Evolutionary conservation across 805 yeast genomes (phyloP), one percentile per base, ranked within the genome.

Genomic region (Maudiozyma saulgeensis): DNA sequence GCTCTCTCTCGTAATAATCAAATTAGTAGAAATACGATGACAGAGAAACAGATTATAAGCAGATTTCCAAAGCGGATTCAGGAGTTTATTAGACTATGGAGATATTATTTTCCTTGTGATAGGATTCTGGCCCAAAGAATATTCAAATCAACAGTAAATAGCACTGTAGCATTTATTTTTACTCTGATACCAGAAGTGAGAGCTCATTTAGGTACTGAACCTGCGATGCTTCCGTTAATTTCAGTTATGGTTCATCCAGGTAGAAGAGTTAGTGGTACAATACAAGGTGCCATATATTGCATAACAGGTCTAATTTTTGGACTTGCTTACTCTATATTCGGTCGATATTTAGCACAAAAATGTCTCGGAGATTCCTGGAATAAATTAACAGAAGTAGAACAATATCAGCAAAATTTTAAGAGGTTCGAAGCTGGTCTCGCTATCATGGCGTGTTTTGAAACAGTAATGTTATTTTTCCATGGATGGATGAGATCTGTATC

Each of bases 181-280:
- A 68, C 73, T 48, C 53, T 74, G 25, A 68, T 70, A 3, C 71
- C 72, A 0, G 60, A 64, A 18, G 66, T 72, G 1, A 53, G 69
- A 25, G 52, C 43, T 9, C 59, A 54, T 9, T 43, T 75, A 16
- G 79, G 79, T 4, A 56, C 56, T 5, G 70, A 72, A 37, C 71
- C 75, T 1, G 73, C 74, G 11, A 68, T 75, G 70, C 56, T 75
- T 11, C 74, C 77, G 0, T 53, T 75, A 40, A 67, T 73, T 5
- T 68, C 77, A 1, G 78, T 75, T 15, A 73, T 72, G 57, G 72
- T 72, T 5, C 77, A 74, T 53, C 78, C 79, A 2, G 79, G 79
- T 0, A 67, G 78, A 52, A 65, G 80, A 46, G 63, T 74, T 2
- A 76, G 79, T 21, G 69, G 75, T 6, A 74, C 75, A 56, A 63